phyloP scores from a whole-genome alignment of 345 rosid genomes.

The Ceriops zippeliana region DNA sequence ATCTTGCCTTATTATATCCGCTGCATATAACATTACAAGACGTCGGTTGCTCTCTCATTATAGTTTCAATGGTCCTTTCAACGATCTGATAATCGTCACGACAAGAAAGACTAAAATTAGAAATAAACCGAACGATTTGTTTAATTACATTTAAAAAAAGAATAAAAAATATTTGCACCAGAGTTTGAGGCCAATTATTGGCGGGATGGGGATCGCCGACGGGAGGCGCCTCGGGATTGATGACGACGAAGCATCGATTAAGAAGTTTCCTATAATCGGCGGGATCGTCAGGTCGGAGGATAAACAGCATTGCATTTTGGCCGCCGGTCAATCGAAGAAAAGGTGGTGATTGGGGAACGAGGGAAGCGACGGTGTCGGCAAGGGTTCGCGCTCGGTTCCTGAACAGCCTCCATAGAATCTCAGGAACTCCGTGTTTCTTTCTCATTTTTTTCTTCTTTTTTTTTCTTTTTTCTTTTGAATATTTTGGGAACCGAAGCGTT shows the following conservation, averaged over 20 bases:
- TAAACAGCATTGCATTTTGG: slow-evolving; percentile 31
- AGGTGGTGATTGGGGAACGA: slow-evolving; percentile 21
- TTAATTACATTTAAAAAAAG: not conserved
- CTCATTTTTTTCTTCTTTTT: slow-evolving; percentile 18
- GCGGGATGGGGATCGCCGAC: slow-evolving; percentile 27
- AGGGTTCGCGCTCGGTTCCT: slow-evolving; percentile 40
- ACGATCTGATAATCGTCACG: slow-evolving; percentile 47
- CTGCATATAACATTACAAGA: slow-evolving; percentile 43
- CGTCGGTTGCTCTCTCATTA: slow-evolving; percentile 14
- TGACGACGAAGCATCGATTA: slow-evolving; percentile 46
- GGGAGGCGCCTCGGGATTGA: slow-evolving; percentile 43
- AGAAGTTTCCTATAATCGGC: slow-evolving; percentile 51
- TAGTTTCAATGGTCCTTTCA: slow-evolving; percentile 41
- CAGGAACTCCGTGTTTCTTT: slow-evolving; percentile 47
- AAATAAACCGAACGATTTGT: not conserved
- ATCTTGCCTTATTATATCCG: slow-evolving; percentile 55
- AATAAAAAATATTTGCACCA: slow-evolving; percentile 24
- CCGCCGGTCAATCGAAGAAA: slow-evolving; percentile 7
- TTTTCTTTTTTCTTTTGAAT: too few species aligned
- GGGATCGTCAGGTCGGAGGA: slow-evolving; percentile 54
- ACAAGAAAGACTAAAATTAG: not conserved
- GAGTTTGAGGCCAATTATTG: slow-evolving; percentile 49
- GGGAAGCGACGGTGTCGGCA: slow-evolving; percentile 35
- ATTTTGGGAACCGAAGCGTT: too few species aligned
- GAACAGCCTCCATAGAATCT: slow-evolving; percentile 52